Evolutionary conservation across 2,329 filamentous ascomycete genomes (phyloP), one percentile per base, ranked within the genome.

Genomic region (Fusarium liriodendri): DNA sequence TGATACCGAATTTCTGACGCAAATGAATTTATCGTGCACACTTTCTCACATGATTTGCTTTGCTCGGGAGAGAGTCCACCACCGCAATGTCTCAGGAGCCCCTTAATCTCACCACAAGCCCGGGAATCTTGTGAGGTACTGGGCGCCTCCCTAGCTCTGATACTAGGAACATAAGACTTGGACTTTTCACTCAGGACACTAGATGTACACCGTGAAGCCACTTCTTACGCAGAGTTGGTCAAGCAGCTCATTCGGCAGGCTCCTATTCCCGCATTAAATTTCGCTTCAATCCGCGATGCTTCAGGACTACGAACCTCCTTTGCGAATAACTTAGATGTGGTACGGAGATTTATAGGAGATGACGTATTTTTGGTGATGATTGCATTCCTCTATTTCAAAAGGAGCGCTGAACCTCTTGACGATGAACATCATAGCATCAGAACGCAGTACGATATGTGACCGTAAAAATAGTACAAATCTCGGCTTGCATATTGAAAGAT

Each of bases 331-430:
- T n/a, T 1, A 20, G 38, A 3, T 9, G 6, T 20, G 38, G 5
- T 10, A 11, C 6, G 9, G 35, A 8, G 35, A 8, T 37, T 6
- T 37, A 37, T 6, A 37, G 37, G 8, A 38, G 8, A 10, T 9
- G 1, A 38, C 9, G n/a, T 11, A 14, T 42, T 20, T 6, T 1
- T 4, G 7, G 20, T 1, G 11, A 42, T 22, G 13, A 42, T 42
- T 3, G 4, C 3, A 22, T 13, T 8, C 13, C 0, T 14, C 20
- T 22, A 8, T 22, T 42, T 42, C 11, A 42, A 42, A 20, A 20
- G 6, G 7, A 11, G 6, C 6, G 7, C 5, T 22, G 3, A 8
- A 13, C 20, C 0, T 2, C 6, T 14, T 22, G 11, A 5, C 2
- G 14, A 13, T 8, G 20, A 14, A 7, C 6, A 45, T 45, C 6